Percentiles rank a stretch among this genome's conserved stretches.
These are phyloP conservation scores for Pythium phragmitis DNA, from an alignment of 352 stramenopile species.

Conservation along the genomic window DNA sequence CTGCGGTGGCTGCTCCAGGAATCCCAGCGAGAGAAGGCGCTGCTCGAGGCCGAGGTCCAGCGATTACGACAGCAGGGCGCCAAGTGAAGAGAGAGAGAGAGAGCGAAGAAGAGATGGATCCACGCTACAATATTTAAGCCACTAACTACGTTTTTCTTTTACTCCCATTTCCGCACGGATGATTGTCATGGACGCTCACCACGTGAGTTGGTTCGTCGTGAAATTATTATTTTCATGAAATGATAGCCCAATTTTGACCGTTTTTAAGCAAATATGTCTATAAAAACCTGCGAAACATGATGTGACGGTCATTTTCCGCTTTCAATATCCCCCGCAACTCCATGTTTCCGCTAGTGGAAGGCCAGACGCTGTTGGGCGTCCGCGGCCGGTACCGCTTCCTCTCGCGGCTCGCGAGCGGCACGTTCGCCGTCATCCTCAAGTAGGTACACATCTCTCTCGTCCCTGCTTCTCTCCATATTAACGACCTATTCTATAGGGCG, in stretches of 20 bases:
- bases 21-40: constrained; percentile 67
- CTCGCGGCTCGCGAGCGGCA: constrained; percentile 62
- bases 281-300: constrained; percentile 5
- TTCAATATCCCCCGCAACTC: neutral
- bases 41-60: constrained; percentile 65
- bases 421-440: constrained; percentile 69
- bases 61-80: constrained; percentile 51
- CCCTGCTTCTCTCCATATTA: neutral
- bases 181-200: neutral
- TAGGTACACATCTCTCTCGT: constrained; percentile 22
- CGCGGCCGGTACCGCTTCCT: constrained; percentile 73
- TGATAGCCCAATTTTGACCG: neutral
- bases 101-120: neutral
- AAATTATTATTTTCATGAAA: neutral
- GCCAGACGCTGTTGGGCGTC: constrained; percentile 54
- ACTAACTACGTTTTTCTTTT: neutral
- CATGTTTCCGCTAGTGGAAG: constrained; percentile 56
- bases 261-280: neutral
- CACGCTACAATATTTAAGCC: neutral
- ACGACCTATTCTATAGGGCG: constrained; percentile 28
- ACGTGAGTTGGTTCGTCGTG: neutral
- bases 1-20: constrained; percentile 69
- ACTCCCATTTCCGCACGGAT: neutral
- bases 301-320: neutral
- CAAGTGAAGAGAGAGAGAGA: constrained; percentile 6